These are phyloP conservation scores for Colletotrichum cereale DNA, from an alignment of 2,329 filamentous ascomycete species.

Conservation along the genomic window DNA sequence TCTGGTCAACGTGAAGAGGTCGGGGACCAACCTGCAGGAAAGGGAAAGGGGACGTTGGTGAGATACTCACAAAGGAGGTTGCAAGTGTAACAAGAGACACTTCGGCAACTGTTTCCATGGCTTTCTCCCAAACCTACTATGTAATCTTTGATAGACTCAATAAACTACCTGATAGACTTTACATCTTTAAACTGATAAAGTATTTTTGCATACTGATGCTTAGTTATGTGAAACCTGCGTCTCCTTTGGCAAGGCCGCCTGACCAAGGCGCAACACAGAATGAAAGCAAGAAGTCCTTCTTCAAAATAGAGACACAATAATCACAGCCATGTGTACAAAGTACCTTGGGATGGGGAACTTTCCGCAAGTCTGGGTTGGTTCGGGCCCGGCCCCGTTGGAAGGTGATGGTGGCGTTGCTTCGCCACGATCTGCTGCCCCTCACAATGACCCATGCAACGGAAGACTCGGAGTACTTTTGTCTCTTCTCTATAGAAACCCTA, in stretches of 20 bases:
- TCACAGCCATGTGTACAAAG: not conserved
- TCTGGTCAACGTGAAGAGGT: not conserved
- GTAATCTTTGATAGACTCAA: not conserved
- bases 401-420: slow-evolving; percentile 14
- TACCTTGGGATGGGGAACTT: not conserved
- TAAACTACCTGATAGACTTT: not conserved
- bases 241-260: not conserved
- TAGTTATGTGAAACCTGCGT: not conserved
- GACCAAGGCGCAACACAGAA: not conserved
- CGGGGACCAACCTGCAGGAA: not conserved
- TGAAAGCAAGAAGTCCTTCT: not conserved
- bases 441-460: slow-evolving; percentile 15
- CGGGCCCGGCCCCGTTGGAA: not conserved
- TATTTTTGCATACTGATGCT: not conserved
- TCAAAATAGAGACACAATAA: too few species aligned
- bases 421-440: slow-evolving; percentile 18
- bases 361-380: not conserved
- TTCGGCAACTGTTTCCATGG: too few species aligned
- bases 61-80: not conserved
- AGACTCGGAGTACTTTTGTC: slow-evolving; percentile 6
- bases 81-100: not conserved
- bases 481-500: not conserved
- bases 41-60: not conserved
- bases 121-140: rapidly evolving
- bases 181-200: not conserved